Evolutionary conservation across 2,329 filamentous ascomycete genomes (phyloP).

Genomic region (Botrytis byssoidea): DNA sequence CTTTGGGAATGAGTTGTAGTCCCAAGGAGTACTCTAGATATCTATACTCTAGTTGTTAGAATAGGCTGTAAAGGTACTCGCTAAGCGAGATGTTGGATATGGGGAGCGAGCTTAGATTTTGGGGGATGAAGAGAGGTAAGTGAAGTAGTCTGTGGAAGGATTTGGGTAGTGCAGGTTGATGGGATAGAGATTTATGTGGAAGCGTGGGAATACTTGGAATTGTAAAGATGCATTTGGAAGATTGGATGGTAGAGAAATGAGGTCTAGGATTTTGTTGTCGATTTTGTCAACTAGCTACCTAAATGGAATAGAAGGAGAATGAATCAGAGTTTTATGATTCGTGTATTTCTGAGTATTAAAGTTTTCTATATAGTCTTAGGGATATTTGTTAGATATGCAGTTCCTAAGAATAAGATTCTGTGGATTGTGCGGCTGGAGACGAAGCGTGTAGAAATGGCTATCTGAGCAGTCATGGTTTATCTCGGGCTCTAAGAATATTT

Average conservation of each 20-base stretch:
- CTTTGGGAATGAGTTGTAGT: background rate
- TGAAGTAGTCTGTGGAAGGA: background rate
- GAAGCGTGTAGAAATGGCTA: background rate
- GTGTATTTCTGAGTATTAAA: too few relatives aligned
- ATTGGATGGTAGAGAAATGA: background rate
- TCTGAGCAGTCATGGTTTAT: too few relatives aligned
- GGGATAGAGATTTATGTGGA: background rate
- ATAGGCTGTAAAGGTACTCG: background rate
- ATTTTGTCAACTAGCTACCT: background rate
- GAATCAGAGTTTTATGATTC: too few relatives aligned
- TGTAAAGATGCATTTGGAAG: background rate
- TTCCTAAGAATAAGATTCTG: background rate
- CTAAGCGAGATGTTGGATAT: background rate
- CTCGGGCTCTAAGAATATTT: too few relatives aligned
- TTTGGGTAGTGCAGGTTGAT: background rate
- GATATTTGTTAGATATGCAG: too few relatives aligned
- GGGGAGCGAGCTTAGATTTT: background rate
- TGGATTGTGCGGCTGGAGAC: fast-evolving
- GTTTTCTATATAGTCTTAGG: too few relatives aligned
- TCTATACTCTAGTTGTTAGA: background rate
- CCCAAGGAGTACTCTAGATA: background rate
- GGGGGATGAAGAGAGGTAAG: background rate
- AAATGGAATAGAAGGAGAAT: too few relatives aligned
- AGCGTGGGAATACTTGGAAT: background rate
- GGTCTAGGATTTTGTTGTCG: background rate